Conservation (phyloP, 2,329 filamentous ascomycete genomes). For the Cladosporium austrohemisphaericum region DNA sequence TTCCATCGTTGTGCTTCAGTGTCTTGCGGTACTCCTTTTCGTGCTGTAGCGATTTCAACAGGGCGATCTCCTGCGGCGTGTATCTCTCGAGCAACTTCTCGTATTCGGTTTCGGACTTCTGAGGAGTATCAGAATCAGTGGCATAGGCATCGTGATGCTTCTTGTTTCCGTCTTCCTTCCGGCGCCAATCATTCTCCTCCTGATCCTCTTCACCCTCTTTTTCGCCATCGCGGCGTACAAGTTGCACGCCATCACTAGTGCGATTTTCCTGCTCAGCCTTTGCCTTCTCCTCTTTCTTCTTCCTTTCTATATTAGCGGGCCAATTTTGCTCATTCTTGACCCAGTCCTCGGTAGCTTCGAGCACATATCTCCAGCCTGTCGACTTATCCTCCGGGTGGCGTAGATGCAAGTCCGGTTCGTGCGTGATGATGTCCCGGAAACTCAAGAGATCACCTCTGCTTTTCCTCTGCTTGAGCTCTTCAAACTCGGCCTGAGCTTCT, state of each 20-base stretch:
- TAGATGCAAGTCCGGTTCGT: conserved; percentile 41
- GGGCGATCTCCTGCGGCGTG: conserved; percentile 41
- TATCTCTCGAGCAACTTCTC: conserved; percentile 37
- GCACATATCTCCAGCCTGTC: conserved; percentile 48
- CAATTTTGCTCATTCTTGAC: conserved; percentile 48
- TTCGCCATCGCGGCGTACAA: conserved; percentile 16
- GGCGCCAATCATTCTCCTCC: conserved; percentile 29
- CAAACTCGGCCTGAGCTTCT: conserved; percentile 26
- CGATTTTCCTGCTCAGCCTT: conserved; percentile 24
- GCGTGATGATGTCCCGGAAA: conserved; percentile 37
- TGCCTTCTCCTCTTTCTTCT: conserved; percentile 31
- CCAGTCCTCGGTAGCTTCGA: conserved; percentile 48
- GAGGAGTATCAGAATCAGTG: conserved; percentile 21
- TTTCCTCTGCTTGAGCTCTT: conserved; percentile 27
- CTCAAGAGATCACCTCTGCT: conserved; percentile 36
- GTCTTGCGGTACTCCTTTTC: conserved; percentile 43
- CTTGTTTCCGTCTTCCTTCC: conserved; percentile 29
- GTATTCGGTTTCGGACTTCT: conserved; percentile 21
- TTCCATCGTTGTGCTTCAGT: conserved; percentile 44
- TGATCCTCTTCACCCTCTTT: conserved; percentile 19
- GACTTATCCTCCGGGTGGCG: conserved; percentile 43
- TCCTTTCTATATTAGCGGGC: conserved; percentile 46
- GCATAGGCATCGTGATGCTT: conserved; percentile 40
- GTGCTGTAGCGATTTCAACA: conserved; percentile 40
- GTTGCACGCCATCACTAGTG: neutral